A percentile compares a stretch with the other conserved stretches of the same genome.
These are phyloP conservation scores for Rhodotorula sp. DNA, from an alignment of 1,284 basidiomycete genomes.

Conservation along the genomic window DNA sequence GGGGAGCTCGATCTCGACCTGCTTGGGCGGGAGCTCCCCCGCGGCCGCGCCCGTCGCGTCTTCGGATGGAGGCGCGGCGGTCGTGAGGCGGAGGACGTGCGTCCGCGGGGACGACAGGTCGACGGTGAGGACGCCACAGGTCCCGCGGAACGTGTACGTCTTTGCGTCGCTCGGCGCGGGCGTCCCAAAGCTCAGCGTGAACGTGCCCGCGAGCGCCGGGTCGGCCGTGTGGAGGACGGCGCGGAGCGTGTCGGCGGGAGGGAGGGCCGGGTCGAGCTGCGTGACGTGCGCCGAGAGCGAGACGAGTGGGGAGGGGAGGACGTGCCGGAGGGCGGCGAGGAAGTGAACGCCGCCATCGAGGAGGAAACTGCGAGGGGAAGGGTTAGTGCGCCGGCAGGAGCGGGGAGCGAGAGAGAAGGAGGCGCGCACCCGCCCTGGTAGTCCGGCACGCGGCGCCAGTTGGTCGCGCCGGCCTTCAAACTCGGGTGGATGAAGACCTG, in stretches of 20 bases:
- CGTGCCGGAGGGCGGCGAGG: conserved; percentile 38
- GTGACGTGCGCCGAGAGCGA: conserved; percentile 23
- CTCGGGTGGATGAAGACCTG: conserved; percentile 50
- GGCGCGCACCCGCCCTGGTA: conserved; percentile 42
- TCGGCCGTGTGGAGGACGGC: conserved; percentile 20
- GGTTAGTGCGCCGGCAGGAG: not conserved
- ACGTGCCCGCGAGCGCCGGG: conserved; percentile 19
- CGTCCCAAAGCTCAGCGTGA: conserved; percentile 35
- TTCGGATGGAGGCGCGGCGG: not conserved
- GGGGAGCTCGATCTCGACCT: conserved; percentile 20
- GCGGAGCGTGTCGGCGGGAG: conserved; percentile 39
- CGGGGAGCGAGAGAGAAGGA: not conserved
- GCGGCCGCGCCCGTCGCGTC: not conserved
- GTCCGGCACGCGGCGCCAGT: conserved; percentile 41
- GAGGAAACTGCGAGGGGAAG: conserved; percentile 23
- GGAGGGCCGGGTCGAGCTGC: conserved; percentile 36
- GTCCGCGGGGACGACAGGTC: conserved; percentile 10
- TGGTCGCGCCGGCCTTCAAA: conserved; percentile 3
- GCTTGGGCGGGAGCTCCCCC: conserved; percentile 9
- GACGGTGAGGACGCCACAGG: conserved; percentile 22
- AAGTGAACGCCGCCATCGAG: conserved; percentile 47
- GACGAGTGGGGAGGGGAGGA: conserved; percentile 33
- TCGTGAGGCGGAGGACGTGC: conserved; percentile 8
- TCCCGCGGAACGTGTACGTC: conserved; percentile 25
- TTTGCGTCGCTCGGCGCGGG: conserved; percentile 5